phyloP scores from a whole-genome alignment of 495 filamentous ascomycete species.

The Collariella sp. region DNA sequence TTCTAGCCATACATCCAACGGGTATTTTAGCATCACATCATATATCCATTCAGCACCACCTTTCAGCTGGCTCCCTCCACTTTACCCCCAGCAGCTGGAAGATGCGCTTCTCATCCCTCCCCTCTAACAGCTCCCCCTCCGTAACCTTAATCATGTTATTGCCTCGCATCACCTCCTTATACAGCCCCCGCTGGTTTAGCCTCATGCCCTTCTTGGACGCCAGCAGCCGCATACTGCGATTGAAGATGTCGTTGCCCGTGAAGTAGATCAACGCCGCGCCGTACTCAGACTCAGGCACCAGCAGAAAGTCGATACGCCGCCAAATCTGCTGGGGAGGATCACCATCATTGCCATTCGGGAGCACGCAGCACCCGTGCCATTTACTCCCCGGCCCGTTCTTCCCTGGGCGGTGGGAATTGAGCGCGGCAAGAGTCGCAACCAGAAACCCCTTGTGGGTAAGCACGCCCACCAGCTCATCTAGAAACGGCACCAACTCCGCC shows the following conservation, averaged over 20 bases:
- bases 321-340: slow-evolving; percentile 35
- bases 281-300: slow-evolving; percentile 72
- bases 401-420: slow-evolving; percentile 20
- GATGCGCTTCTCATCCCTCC: slow-evolving; percentile 69
- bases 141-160: slow-evolving; percentile 53
- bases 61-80: slow-evolving; percentile 74
- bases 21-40: not conserved
- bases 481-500: slow-evolving; percentile 54
- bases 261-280: slow-evolving; percentile 93
- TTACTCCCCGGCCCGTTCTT: slow-evolving; percentile 47
- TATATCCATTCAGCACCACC: slow-evolving; percentile 48
- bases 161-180: slow-evolving; percentile 61
- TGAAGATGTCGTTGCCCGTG: slow-evolving; percentile 95
- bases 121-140: slow-evolving; percentile 67
- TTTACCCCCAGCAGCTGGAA: slow-evolving; percentile 81
- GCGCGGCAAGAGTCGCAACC: slow-evolving; percentile 38
- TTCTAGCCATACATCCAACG: not conserved
- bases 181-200: slow-evolving; percentile 80
- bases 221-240: slow-evolving; percentile 74
- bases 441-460: slow-evolving; percentile 56
- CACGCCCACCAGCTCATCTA: slow-evolving; percentile 54
- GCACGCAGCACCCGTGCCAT: slow-evolving; percentile 80
- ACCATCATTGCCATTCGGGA: slow-evolving; percentile 37
- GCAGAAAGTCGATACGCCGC: slow-evolving; percentile 79
- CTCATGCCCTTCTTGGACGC: slow-evolving; percentile 79